Evolutionary conservation across 371 early-diverging fungal genomes (phyloP).

Genomic region (Thermomucor indicae-seudaticae): DNA sequence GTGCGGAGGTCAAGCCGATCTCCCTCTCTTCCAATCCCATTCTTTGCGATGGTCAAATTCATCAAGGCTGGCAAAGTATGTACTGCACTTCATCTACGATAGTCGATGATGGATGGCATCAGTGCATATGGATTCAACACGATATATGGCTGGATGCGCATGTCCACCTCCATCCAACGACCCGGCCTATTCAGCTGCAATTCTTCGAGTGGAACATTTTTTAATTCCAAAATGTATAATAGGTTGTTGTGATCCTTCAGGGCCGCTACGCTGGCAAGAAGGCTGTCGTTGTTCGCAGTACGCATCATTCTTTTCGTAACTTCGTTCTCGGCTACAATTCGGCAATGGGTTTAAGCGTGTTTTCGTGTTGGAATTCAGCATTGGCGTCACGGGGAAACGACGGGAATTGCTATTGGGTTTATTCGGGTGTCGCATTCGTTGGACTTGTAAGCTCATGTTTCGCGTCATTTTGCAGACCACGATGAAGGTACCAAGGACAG

Average conservation of each 20-base stretch:
- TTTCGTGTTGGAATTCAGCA: too few species aligned
- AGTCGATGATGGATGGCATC: conserved; percentile 1
- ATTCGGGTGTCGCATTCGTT: too few species aligned
- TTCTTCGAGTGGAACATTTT: too few species aligned
- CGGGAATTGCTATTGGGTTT: too few species aligned
- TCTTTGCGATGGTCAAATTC: conserved; percentile 14
- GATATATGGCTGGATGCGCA: too few species aligned
- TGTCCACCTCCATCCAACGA: too few species aligned
- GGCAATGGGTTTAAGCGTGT: too few species aligned
- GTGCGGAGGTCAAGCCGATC: too few species aligned
- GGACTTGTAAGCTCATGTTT: background rate
- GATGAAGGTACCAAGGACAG: conserved; percentile 88
- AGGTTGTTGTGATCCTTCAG: conserved; percentile 96
- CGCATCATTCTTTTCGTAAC: conserved; percentile 6
- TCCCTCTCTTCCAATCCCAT: conserved; percentile 18
- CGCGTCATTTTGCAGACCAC: conserved; percentile 48
- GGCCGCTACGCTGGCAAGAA: conserved; percentile 98
- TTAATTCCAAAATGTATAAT: too few species aligned
- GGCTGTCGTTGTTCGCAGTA: conserved; percentile 97
- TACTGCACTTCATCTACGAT: background rate
- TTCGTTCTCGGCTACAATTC: background rate
- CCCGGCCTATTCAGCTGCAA: too few species aligned
- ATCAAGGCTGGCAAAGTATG: conserved; percentile 16
- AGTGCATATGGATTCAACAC: conserved; percentile 5
- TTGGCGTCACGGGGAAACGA: too few species aligned